Base-by-base conservation (phyloP, 352 stramenopile species). In the Pythium monospermum region DNA sequence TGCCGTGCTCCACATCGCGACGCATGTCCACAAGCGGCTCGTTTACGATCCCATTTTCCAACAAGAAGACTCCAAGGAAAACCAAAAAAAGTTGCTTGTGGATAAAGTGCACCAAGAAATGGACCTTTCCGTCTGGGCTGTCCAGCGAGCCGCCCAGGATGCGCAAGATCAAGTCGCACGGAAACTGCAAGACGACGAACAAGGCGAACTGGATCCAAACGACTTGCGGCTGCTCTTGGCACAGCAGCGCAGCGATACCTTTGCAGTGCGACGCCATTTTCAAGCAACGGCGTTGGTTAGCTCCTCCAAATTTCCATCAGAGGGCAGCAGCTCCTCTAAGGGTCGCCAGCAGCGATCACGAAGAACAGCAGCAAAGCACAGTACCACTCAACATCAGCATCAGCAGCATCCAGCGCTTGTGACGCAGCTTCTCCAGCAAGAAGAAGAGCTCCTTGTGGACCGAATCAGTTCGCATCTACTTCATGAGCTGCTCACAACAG, bases 391-490 rank as follows among this genome's bases (percentile, higher is more conserved):
- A 13, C 30, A 13, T 41, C 36, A 41, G 12, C 12, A n/a, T 41
- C 36, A 18, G 10, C 36, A 18, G 36, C 16, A 30, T 10, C 54
- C n/a, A 6, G 39, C 31, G 1, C 38, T 61, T 4, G 32, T 37
- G 8, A 25, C 46, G 13, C 46, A 49, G 35, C 42, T 63, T 23
- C 55, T 63, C 19, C 26, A 51, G 11, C 32, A 48, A 32, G 55
- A 57, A 50, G 45, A 57, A 36, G 27, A 44, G 8, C 28, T 16
- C 10, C 32, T 57, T 22, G 40, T 35, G 10, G 58, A 66, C n/a
- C 39, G 52, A 22, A 66, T 66, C 35, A 53, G 35, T 1, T 41
- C 49, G 27, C 27, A 37, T 36, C 26, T 66, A 35, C 53, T 66
- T 35, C 22, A 32, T n/a, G 42, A 49, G 12, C 39, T 65, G 8